phyloP scores from a whole-genome alignment of 1,284 basidiomycete species.

The Pseudozyma flocculosa region DNA sequence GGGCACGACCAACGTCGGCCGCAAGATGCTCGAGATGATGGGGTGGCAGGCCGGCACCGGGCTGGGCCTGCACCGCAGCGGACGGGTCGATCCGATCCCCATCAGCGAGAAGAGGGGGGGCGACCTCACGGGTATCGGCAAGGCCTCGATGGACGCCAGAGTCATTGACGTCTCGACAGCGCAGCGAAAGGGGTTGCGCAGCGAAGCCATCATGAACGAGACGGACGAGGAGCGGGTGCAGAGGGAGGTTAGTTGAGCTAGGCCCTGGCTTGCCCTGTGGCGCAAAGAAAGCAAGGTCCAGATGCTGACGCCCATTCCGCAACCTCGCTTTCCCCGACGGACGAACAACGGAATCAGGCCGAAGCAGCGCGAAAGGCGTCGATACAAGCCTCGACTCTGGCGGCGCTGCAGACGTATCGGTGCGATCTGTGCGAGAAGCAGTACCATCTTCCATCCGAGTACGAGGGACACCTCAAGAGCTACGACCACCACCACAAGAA shows the following conservation, averaged over 20 bases:
- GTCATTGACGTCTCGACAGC: neutral
- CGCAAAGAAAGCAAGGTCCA: no score
- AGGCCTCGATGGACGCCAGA: neutral
- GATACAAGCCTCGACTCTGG: neutral
- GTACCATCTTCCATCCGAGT: slow-evolving; percentile 4
- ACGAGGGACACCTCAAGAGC: slow-evolving; percentile 6
- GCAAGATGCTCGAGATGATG: slow-evolving; percentile 4
- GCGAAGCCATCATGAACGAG: slow-evolving; percentile 1
- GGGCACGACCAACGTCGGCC: slow-evolving; percentile 3
- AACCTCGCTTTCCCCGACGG: neutral
- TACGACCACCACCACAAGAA: slow-evolving; percentile 18
- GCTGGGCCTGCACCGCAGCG: slow-evolving; percentile 4
- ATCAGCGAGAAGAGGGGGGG: slow-evolving; percentile 13
- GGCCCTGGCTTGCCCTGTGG: neutral
- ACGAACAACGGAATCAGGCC: no score
- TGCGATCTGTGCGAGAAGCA: slow-evolving; percentile 13
- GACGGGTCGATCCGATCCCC: slow-evolving; percentile 7
- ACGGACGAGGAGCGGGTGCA: neutral
- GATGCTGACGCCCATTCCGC: no score
- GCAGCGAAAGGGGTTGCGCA: neutral
- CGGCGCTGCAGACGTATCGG: slow-evolving; percentile 2
- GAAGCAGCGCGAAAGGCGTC: neutral
- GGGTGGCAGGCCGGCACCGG: slow-evolving; percentile 7
- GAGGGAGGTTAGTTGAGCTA: slow-evolving; percentile 1
- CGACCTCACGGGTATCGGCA: slow-evolving; percentile 8